Evolutionary conservation across 176 grass and related monocot genomes (phyloP).

Genomic region (Oryza meyeriana): DNA sequence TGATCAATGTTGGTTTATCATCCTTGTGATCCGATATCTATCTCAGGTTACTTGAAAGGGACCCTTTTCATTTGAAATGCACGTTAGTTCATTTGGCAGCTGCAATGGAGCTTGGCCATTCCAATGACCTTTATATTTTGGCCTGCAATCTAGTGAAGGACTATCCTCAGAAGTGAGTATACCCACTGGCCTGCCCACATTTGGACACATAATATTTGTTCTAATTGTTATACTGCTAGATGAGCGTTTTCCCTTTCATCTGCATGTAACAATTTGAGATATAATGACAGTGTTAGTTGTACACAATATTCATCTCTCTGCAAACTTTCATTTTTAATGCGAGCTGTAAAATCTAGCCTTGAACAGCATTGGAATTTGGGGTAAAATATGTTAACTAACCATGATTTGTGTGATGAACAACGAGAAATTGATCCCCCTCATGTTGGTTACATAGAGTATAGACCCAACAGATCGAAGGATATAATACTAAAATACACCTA

Average conservation of each 20-base stretch:
- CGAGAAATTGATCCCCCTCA: no score
- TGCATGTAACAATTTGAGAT: conserved; percentile 16
- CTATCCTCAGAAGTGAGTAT: conserved; percentile 96
- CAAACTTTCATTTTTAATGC: neutral
- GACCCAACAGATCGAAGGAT: neutral
- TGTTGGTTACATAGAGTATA: no score
- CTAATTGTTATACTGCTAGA: neutral
- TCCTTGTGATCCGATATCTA: conserved; percentile 14
- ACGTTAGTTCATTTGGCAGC: conserved; percentile 85
- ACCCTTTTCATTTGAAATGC: conserved; percentile 96
- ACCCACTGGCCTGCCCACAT: neutral
- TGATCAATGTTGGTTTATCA: conserved; percentile 6
- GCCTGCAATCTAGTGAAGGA: conserved; percentile 88
- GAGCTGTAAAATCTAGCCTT: neutral
- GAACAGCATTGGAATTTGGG: neutral
- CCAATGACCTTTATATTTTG: conserved; percentile 96
- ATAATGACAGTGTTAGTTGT: neutral
- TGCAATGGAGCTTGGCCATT: conserved; percentile 90
- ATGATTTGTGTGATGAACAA: no score
- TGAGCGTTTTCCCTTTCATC: conserved; percentile 2
- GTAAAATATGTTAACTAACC: neutral
- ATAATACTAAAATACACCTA: neutral
- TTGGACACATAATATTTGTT: neutral
- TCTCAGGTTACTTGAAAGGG: conserved; percentile 90
- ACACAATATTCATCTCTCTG: neutral